A percentile compares a stretch with the other conserved stretches of the same genome.
phyloP scores from a whole-genome alignment of 2,329 filamentous ascomycete species.

The Davidsoniella virescens region DNA sequence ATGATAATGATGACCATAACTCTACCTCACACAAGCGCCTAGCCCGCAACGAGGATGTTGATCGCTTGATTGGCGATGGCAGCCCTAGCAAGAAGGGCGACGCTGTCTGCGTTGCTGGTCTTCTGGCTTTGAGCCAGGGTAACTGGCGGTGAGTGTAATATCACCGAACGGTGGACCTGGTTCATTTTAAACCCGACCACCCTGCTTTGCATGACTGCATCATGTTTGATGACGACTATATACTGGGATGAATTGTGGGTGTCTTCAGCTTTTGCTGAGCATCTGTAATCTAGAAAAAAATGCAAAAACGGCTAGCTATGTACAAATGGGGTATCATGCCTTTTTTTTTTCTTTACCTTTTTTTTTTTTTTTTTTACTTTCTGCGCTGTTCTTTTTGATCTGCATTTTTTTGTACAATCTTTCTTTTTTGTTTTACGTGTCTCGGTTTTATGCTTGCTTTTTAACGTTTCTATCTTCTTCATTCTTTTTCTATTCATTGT shows the following conservation, averaged over 20 bases:
- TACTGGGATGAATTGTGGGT: background rate
- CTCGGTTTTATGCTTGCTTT: constrained; percentile 5
- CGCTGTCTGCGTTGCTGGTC: constrained; percentile 75
- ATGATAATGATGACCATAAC: background rate
- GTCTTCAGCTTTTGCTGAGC: background rate
- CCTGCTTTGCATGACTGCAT: no score
- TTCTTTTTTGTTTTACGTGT: constrained; percentile 2
- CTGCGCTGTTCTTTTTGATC: background rate
- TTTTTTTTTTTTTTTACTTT: background rate
- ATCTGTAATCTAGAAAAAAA: background rate
- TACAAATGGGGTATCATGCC: constrained; percentile 1
- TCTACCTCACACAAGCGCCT: constrained; percentile 17
- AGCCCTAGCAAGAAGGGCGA: constrained; percentile 62
- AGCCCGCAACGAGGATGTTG: constrained; percentile 41
- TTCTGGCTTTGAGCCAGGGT: constrained; percentile 80
- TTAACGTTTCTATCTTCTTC: background rate
- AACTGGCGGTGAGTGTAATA: constrained; percentile 41
- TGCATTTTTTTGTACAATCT: constrained; percentile 6
- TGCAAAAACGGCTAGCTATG: background rate
- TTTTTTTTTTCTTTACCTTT: constrained; percentile 1
- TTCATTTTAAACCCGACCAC: no score
- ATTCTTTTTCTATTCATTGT: constrained; percentile 4
- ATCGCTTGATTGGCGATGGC: constrained; percentile 55
- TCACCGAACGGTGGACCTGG: background rate
- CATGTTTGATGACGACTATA: no score